Conservation (phyloP, 805 yeast genomes). For the Cyberlindnera mrakii region DNA sequence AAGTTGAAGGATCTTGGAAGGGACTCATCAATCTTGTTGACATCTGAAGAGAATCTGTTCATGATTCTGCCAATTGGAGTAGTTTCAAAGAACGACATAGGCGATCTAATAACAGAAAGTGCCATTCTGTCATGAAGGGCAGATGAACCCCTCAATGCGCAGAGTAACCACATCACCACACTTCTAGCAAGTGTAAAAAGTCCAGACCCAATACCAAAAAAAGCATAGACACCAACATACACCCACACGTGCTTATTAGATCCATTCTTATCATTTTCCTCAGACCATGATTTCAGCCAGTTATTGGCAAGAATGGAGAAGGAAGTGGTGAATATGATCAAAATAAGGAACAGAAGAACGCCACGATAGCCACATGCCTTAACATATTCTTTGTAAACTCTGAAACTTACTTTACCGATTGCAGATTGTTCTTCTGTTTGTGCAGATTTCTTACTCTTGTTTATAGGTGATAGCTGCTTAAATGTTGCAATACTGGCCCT, state of each 20-base stretch:
- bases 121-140: constrained; percentile 55
- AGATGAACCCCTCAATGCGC: constrained; percentile 52
- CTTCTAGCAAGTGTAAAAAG: constrained; percentile 40
- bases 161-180: constrained; percentile 42
- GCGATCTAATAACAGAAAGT: constrained; percentile 44
- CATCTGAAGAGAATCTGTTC: constrained; percentile 61
- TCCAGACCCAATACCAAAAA: constrained; percentile 49
- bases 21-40: constrained; percentile 47
- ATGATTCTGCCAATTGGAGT: constrained; percentile 64
- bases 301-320: constrained; percentile 41
- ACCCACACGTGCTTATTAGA: constrained; percentile 35
- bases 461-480: constrained; percentile 30
- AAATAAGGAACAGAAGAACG: constrained; percentile 33
- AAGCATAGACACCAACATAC: constrained; percentile 49
- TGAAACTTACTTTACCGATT: constrained; percentile 51
- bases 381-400: constrained; percentile 48
- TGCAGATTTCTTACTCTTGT: constrained; percentile 33
- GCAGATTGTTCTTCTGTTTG: constrained; percentile 49
- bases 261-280: constrained; percentile 36
- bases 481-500: constrained; percentile 63
- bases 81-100: constrained; percentile 64
- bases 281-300: constrained; percentile 71
- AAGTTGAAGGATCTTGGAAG: constrained; percentile 49
- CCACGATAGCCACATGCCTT: constrained; percentile 54
- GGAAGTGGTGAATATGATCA: constrained; percentile 31